A percentile compares a stretch with the other conserved stretches of the same genome.
Evolutionary conservation across 345 rosid genomes (phyloP).

Genomic region (Gossypium raimondii): DNA sequence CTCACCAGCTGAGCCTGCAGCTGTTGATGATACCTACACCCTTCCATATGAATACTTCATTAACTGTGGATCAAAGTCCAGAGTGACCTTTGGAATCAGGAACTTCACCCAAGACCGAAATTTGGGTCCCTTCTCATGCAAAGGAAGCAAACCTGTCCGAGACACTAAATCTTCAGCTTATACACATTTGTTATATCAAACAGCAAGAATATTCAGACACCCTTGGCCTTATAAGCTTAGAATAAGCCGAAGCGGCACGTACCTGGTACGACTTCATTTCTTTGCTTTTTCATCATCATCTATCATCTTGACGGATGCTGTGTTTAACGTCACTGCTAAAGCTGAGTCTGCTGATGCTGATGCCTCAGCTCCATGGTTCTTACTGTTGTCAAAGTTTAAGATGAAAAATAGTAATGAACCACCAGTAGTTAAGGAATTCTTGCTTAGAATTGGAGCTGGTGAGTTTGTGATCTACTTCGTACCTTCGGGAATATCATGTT

Average conservation of each 20-base stretch:
- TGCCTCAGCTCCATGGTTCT: conserved; percentile 24
- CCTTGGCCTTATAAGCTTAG: conserved; percentile 32
- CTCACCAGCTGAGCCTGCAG: not conserved
- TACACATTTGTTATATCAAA: conserved; percentile 27
- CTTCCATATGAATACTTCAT: conserved; percentile 37
- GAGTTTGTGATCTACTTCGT: not conserved
- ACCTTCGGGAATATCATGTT: not conserved
- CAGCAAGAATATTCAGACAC: conserved; percentile 44
- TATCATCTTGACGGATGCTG: conserved; percentile 24
- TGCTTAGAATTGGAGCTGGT: not conserved
- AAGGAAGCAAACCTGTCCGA: conserved; percentile 1
- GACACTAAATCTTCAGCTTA: not conserved
- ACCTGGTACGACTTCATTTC: conserved; percentile 48
- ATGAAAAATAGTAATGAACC: not conserved
- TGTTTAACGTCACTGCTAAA: conserved; percentile 25
- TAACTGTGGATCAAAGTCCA: conserved; percentile 43
- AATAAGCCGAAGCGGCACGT: conserved; percentile 19
- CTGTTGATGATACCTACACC: conserved; percentile 18
- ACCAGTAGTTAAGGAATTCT: not conserved
- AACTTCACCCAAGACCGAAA: not conserved
- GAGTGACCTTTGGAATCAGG: not conserved
- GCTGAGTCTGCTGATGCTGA: not conserved
- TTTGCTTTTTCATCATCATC: conserved; percentile 17
- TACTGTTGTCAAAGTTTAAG: conserved; percentile 26
- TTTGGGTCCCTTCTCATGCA: conserved; percentile 17